Evolutionary conservation across 352 stramenopile species (phyloP).

Genomic region (Lagenidium sp.): DNA sequence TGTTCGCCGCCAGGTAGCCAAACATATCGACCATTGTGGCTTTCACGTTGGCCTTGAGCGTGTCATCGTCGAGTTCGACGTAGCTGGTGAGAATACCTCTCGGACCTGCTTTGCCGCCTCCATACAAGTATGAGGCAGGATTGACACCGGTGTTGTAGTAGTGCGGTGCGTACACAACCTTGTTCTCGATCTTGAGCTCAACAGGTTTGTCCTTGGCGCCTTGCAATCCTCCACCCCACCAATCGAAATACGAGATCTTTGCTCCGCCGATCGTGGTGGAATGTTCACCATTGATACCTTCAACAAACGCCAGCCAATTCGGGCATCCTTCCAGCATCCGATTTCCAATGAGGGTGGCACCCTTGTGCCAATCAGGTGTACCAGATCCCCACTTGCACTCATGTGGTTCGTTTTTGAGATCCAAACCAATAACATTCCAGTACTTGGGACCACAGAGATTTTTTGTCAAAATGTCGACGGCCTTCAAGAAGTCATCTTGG

Average conservation of each 20-base stretch:
- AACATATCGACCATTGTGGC: constrained; percentile 76
- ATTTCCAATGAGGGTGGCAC: constrained; percentile 61
- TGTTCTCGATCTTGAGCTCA: constrained; percentile 49
- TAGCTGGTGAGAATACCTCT: constrained; percentile 22
- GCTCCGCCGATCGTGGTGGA: constrained; percentile 33
- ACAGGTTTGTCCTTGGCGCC: constrained; percentile 33
- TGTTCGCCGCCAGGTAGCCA: constrained; percentile 43
- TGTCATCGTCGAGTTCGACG: constrained; percentile 49
- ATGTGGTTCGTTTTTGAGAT: constrained; percentile 77
- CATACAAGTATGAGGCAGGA: constrained; percentile 69
- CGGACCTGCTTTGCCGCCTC: constrained; percentile 27
- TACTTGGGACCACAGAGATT: constrained; percentile 50
- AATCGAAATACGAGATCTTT: constrained; percentile 60
- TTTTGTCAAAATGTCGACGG: constrained; percentile 44
- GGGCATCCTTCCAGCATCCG: constrained; percentile 66
- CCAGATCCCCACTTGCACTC: constrained; percentile 53
- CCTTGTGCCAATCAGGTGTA: constrained; percentile 51
- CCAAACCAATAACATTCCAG: constrained; percentile 76
- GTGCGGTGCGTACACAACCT: constrained; percentile 73
- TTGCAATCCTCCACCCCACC: constrained; percentile 71
- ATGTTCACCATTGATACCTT: constrained; percentile 48
- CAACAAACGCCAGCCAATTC: constrained; percentile 72
- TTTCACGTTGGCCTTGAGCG: constrained; percentile 28
- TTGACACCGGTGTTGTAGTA: constrained; percentile 77
- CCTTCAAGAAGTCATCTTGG: constrained; percentile 47